Conservation (phyloP, 73 alveolate genomes). For the Paramecium biaurelia region DNA sequence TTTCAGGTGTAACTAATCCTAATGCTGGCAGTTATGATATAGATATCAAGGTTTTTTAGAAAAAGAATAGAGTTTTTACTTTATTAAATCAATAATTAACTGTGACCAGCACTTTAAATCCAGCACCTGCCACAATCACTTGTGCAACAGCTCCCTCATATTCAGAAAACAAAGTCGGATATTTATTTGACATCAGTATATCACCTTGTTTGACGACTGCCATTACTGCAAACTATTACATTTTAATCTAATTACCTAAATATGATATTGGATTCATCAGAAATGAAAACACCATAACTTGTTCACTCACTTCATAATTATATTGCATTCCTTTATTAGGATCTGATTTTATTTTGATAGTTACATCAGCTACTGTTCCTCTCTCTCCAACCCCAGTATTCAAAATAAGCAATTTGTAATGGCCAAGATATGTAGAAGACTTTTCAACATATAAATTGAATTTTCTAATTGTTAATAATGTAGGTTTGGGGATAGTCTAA, state of each 20-base stretch:
- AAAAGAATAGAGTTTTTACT: not conserved
- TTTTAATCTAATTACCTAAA: constrained; percentile 37
- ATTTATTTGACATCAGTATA: constrained; percentile 28
- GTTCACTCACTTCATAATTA: constrained; percentile 7
- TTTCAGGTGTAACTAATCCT: constrained; percentile 45
- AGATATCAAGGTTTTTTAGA: not conserved
- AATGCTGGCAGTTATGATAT: not conserved
- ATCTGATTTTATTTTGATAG: constrained; percentile 44
- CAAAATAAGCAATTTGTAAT: constrained; percentile 26
- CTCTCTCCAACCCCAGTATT: not conserved
- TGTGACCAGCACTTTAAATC: not conserved
- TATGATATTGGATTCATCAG: constrained; percentile 44
- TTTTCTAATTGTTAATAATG: not conserved
- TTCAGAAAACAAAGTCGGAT: constrained; percentile 47
- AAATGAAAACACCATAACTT: constrained; percentile 32
- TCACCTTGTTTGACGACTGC: not conserved
- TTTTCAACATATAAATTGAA: not conserved
- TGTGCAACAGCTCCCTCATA: not conserved
- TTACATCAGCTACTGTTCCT: not conserved
- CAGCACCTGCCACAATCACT: not conserved
- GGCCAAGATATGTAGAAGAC: constrained; percentile 52
- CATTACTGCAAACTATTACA: not conserved
- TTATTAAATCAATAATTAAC: not conserved
- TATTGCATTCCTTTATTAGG: constrained; percentile 54
- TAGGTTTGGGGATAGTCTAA: not conserved